Evolutionary conservation across 352 stramenopile species (phyloP).

Genomic region (Pythium biforme): DNA sequence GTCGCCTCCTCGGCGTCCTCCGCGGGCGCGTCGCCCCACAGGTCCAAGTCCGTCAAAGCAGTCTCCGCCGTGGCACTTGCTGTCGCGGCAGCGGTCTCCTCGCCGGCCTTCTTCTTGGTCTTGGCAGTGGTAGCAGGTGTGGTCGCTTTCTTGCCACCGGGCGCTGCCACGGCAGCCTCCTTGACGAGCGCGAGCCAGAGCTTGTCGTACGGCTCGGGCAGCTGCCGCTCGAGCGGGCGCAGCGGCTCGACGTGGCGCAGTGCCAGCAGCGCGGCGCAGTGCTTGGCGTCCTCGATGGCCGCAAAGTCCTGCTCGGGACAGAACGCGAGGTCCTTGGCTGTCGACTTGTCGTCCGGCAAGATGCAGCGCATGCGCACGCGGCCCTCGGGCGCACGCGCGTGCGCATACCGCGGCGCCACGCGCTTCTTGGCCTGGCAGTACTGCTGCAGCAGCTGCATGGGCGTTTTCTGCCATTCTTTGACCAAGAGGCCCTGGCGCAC

Average conservation of each 20-base stretch:
- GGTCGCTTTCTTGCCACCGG: slow-evolving; percentile 6
- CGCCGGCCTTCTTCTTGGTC: slow-evolving; percentile 18
- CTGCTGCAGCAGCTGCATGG: slow-evolving; percentile 92
- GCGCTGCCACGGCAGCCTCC: not conserved
- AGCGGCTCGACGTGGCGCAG: slow-evolving; percentile 93
- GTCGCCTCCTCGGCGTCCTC: slow-evolving; percentile 11
- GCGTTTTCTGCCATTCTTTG: slow-evolving; percentile 94
- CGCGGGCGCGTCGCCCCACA: slow-evolving; percentile 39
- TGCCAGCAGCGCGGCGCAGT: slow-evolving; percentile 92
- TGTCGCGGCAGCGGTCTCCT: slow-evolving; percentile 17
- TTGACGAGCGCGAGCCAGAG: slow-evolving; percentile 83
- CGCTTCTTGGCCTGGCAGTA: slow-evolving; percentile 93
- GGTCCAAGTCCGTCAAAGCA: slow-evolving; percentile 30
- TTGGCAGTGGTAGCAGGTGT: slow-evolving; percentile 8
- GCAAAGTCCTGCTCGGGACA: slow-evolving; percentile 83
- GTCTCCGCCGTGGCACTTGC: not conserved
- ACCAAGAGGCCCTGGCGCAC: slow-evolving; percentile 83
- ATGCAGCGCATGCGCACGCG: slow-evolving; percentile 70
- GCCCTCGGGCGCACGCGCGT: slow-evolving; percentile 38
- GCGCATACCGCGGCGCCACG: slow-evolving; percentile 65
- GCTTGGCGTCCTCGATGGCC: slow-evolving; percentile 88
- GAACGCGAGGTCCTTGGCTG: slow-evolving; percentile 93
- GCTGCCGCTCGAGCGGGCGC: slow-evolving; percentile 93
- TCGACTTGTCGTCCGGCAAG: slow-evolving; percentile 93
- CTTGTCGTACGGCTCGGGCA: slow-evolving; percentile 95